Evolutionary conservation across 352 stramenopile species (phyloP).

Genomic region (Globisporangium acanthophoron): DNA sequence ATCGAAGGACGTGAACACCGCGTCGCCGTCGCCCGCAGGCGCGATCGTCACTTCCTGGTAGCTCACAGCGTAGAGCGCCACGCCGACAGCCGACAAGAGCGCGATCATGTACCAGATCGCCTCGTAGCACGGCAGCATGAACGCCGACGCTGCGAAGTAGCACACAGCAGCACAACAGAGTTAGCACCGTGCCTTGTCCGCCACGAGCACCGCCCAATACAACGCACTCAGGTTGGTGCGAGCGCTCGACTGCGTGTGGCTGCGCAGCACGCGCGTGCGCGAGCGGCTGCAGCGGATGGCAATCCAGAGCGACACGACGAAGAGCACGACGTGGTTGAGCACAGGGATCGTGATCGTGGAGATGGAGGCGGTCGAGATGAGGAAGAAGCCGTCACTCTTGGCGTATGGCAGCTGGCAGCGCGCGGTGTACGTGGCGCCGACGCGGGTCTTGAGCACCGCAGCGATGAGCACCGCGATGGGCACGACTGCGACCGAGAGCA

Average conservation of each 20-base stretch:
- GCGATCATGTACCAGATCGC: slow-evolving; percentile 81
- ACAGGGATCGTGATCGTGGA: slow-evolving; percentile 45
- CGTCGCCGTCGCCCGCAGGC: slow-evolving; percentile 15
- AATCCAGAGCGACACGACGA: slow-evolving; percentile 59
- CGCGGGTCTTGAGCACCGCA: slow-evolving; percentile 22
- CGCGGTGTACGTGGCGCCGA: slow-evolving; percentile 29
- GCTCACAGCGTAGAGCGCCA: slow-evolving; percentile 50
- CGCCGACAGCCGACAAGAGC: slow-evolving; percentile 36
- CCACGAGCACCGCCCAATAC: not conserved
- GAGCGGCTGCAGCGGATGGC: slow-evolving; percentile 73
- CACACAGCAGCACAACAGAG: not conserved
- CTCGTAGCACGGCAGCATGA: slow-evolving; percentile 87
- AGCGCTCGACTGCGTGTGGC: slow-evolving; percentile 40
- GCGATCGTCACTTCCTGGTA: slow-evolving; percentile 23
- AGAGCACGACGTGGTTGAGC: slow-evolving; percentile 66
- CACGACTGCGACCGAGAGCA: slow-evolving; percentile 45
- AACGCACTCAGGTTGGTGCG: slow-evolving; percentile 72
- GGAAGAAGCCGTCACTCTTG: slow-evolving; percentile 16
- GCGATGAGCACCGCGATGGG: slow-evolving; percentile 33
- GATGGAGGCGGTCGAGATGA: slow-evolving; percentile 36
- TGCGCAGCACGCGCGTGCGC: slow-evolving; percentile 62
- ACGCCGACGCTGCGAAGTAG: slow-evolving; percentile 49
- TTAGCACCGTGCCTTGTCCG: not conserved
- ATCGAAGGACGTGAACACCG: slow-evolving; percentile 16
- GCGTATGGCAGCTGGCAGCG: slow-evolving; percentile 34